These are phyloP conservation scores for Globisporangium takayamanum DNA, from an alignment of 352 stramenopile genomes.

Conservation along the genomic window DNA sequence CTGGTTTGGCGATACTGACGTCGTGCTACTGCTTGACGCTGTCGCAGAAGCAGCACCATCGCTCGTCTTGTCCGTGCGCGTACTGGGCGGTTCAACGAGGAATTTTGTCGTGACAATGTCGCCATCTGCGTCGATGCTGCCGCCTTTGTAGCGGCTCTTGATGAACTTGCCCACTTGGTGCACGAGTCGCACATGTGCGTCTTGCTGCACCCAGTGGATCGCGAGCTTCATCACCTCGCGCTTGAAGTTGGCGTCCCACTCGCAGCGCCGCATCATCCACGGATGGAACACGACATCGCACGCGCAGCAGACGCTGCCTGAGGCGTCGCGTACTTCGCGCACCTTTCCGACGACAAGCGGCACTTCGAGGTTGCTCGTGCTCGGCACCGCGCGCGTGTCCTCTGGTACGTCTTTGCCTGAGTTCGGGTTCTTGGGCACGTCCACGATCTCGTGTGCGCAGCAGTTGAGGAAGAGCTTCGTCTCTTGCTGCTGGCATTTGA, in stretches of 20 bases:
- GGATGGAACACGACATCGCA: slow-evolving; percentile 79
- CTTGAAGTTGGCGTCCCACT: slow-evolving; percentile 80
- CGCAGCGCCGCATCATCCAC: slow-evolving; percentile 64
- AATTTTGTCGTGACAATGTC: slow-evolving; percentile 82
- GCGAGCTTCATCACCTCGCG: slow-evolving; percentile 73
- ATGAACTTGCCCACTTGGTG: slow-evolving; percentile 62
- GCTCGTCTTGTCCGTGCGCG: not conserved
- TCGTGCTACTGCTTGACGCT: not conserved
- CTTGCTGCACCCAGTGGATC: slow-evolving; percentile 71
- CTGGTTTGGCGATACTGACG: slow-evolving; percentile 6
- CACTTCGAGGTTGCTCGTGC: slow-evolving; percentile 68
- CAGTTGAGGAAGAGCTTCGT: slow-evolving; percentile 82
- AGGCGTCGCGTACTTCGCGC: slow-evolving; percentile 41
- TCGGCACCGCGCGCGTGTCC: slow-evolving; percentile 54
- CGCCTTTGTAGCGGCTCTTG: slow-evolving; percentile 82
- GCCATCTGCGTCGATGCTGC: slow-evolving; percentile 4
- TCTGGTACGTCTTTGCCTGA: slow-evolving; percentile 45
- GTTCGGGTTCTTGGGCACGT: slow-evolving; percentile 72
- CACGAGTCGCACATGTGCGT: slow-evolving; percentile 39
- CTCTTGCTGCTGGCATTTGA: slow-evolving; percentile 54
- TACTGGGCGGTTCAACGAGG: slow-evolving; percentile 29
- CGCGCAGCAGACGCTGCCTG: slow-evolving; percentile 31
- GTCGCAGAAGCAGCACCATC: not conserved
- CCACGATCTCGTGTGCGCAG: slow-evolving; percentile 66
- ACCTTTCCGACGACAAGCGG: slow-evolving; percentile 64